Percentiles rank a stretch among this genome's conserved stretches.
phyloP scores from a whole-genome alignment of 768 basidiomycete genomes.

The Piloderma croceum region DNA sequence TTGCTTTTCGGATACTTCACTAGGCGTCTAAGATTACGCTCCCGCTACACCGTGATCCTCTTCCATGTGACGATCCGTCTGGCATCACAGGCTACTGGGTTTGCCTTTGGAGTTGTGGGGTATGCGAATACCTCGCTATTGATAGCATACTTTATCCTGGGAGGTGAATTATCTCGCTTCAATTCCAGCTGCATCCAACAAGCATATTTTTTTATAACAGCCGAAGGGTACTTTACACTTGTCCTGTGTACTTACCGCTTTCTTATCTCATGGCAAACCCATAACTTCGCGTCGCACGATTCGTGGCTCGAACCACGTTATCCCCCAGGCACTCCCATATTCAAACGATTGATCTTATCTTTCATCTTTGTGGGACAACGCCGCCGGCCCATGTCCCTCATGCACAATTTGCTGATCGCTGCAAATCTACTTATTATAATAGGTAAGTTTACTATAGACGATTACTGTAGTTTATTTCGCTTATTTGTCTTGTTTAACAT shows the following conservation, averaged over 20 bases:
- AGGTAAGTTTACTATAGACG: not conserved
- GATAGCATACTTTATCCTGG: slow-evolving; percentile 25
- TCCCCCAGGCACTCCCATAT: not conserved
- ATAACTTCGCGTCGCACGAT: not conserved
- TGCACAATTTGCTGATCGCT: not conserved
- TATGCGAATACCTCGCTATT: slow-evolving; percentile 23
- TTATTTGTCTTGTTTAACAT: not conserved
- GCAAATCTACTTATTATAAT: not conserved
- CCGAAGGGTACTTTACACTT: not conserved
- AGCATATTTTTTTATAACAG: no score
- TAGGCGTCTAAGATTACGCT: slow-evolving; percentile 23
- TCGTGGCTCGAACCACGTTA: not conserved
- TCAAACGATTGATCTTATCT: not conserved
- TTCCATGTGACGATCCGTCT: slow-evolving; percentile 30
- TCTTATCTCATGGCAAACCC: not conserved
- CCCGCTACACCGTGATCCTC: slow-evolving; percentile 28
- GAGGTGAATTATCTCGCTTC: no score
- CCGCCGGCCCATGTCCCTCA: not conserved
- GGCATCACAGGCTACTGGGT: slow-evolving; percentile 30
- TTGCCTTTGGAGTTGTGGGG: slow-evolving; percentile 30
- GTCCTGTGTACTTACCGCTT: not conserved
- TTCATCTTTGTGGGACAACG: not conserved
- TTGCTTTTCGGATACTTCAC: slow-evolving; percentile 25
- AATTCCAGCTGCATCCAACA: no score
- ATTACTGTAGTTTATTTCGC: not conserved